Conservation (phyloP, 2,329 filamentous ascomycete genomes). For the Lasiodiplodia theobromae region DNA sequence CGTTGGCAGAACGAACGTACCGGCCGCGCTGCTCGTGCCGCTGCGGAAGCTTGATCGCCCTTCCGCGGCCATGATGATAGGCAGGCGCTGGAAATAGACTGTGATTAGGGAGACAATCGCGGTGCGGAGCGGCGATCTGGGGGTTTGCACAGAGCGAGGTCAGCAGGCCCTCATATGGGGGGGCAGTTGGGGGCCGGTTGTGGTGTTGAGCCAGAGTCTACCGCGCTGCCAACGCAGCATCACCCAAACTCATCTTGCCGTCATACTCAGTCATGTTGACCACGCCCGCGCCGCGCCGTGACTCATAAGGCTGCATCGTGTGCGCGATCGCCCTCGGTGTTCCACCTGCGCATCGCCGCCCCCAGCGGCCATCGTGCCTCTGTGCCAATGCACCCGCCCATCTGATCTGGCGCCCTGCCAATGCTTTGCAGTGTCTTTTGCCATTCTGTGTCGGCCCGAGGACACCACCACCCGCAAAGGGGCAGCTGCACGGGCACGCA, state of each 20-base stretch:
- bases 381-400: neutral
- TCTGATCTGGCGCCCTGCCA: neutral
- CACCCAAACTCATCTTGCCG: conserved; percentile 2
- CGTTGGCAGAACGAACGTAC: conserved; percentile 35
- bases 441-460: conserved; percentile 20
- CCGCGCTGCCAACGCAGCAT: conserved; percentile 17
- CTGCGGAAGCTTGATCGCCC: conserved; percentile 45
- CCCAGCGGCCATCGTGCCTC: conserved; percentile 1
- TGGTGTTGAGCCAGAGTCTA: conserved; percentile 9
- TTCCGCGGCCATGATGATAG: conserved; percentile 30
- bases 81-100: conserved; percentile 17
- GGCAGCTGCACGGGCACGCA: conserved; percentile 25
- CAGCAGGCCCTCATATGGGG: conserved; percentile 21
- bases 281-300: neutral
- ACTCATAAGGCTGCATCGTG: conserved; percentile 24
- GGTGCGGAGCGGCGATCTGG: conserved; percentile 25
- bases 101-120: conserved; percentile 22
- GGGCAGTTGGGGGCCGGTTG: neutral
- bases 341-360: conserved; percentile 18
- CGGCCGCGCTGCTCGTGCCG: conserved; percentile 29
- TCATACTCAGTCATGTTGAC: conserved; percentile 12
- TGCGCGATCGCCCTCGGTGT: conserved; percentile 18
- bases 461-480: conserved; percentile 11
- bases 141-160: conserved; percentile 19
- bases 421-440: neutral